Conservation (phyloP, 2,329 filamentous ascomycete species). For the Penicillium sp. region DNA sequence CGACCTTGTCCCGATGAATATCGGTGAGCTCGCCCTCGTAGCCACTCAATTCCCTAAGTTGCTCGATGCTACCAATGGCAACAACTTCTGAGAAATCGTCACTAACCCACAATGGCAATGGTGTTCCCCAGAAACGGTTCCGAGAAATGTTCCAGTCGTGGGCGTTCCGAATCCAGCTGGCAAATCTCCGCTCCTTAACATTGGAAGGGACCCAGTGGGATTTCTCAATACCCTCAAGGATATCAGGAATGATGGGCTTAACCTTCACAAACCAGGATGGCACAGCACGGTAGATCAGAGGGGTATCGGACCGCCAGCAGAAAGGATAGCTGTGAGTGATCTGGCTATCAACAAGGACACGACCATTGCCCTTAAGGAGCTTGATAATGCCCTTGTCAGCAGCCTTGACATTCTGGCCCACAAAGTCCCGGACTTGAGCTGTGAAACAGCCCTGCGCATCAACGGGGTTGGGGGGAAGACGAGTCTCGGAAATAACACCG, state of each 20-base stretch:
- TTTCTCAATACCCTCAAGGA: slow-evolving; percentile 84
- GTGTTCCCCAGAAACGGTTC: slow-evolving; percentile 94
- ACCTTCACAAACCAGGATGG: slow-evolving; percentile 95
- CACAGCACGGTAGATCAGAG: slow-evolving; percentile 86
- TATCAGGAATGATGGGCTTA: slow-evolving; percentile 74
- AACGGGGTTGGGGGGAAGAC: slow-evolving; percentile 86
- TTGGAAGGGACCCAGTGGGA: slow-evolving; percentile 90
- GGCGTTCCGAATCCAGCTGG: slow-evolving; percentile 86
- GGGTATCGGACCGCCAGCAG: slow-evolving; percentile 93
- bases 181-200: slow-evolving; percentile 88
- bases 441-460: slow-evolving; percentile 80
- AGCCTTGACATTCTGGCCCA: slow-evolving; percentile 82
- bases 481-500: slow-evolving; percentile 72
- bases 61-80: slow-evolving; percentile 78
- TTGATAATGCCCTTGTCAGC: slow-evolving; percentile 94
- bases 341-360: slow-evolving; percentile 80
- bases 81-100: slow-evolving; percentile 84
- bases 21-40: slow-evolving; percentile 78
- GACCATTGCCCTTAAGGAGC: slow-evolving; percentile 71
- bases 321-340: slow-evolving; percentile 89
- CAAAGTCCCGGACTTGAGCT: slow-evolving; percentile 72
- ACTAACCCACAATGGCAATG: slow-evolving; percentile 86
- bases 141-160: slow-evolving; percentile 94
- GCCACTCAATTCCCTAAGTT: slow-evolving; percentile 83
- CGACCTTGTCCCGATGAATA: slow-evolving; percentile 88